Percentiles rank a stretch among this genome's conserved stretches.
These are phyloP conservation scores for Scutellaria baicalensis DNA, from an alignment of 257 asterid genomes.

Conservation along the genomic window DNA sequence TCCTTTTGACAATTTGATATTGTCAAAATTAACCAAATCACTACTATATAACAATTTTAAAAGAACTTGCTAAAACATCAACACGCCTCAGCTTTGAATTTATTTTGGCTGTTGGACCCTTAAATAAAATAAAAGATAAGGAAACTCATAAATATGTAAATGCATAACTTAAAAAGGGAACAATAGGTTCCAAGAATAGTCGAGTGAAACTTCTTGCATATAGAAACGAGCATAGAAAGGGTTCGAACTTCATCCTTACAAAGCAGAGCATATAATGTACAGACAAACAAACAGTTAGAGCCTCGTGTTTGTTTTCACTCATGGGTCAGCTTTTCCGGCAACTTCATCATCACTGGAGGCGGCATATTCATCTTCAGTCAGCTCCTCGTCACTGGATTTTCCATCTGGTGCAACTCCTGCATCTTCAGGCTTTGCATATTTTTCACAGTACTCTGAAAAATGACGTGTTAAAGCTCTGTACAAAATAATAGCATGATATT, in stretches of 20 bases:
- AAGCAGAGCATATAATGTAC: slow-evolving; percentile 37
- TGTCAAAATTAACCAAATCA: too few species aligned
- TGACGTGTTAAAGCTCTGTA: not conserved
- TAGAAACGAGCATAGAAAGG: not conserved
- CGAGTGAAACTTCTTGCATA: slow-evolving; percentile 4
- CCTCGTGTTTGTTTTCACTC: not conserved
- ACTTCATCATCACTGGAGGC: slow-evolving; percentile 69
- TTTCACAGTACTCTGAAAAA: slow-evolving; percentile 62
- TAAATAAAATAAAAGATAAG: too few species aligned
- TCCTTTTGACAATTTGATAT: too few species aligned
- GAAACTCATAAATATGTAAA: not conserved
- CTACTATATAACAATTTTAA: too few species aligned
- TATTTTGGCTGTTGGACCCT: too few species aligned
- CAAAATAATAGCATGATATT: not conserved
- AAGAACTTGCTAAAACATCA: too few species aligned
- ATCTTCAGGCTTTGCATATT: slow-evolving; percentile 72
- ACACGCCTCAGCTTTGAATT: too few species aligned
- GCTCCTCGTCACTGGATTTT: slow-evolving; percentile 70
- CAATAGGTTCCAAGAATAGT: not conserved
- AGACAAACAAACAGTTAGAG: slow-evolving; percentile 33
- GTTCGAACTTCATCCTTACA: slow-evolving; percentile 21
- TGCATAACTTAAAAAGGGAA: too few species aligned
- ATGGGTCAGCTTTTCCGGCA: slow-evolving; percentile 75
- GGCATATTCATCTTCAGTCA: slow-evolving; percentile 55
- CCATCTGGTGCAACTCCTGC: slow-evolving; percentile 67